phyloP scores from a whole-genome alignment of 164 flowering plant genomes.

The Litsea cubeba region DNA sequence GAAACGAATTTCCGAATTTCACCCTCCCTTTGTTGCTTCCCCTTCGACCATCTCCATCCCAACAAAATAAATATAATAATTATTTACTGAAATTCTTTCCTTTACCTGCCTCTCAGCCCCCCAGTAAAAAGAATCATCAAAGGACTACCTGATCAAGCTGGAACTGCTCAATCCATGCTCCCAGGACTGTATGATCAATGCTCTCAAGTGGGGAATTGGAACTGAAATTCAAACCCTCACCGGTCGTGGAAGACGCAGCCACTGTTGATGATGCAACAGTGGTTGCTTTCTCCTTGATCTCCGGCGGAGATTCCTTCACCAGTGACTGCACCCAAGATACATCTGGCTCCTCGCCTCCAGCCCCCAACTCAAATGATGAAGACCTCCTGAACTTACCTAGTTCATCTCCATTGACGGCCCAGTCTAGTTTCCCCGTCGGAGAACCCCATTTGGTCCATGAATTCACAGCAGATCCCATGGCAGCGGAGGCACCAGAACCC shows the following conservation, averaged over 20 bases:
- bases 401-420: constrained; percentile 84
- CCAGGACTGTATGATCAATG: constrained; percentile 63
- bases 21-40: constrained; percentile 1
- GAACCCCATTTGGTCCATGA: constrained; percentile 73
- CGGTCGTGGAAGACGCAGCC: background rate
- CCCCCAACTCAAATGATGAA: constrained; percentile 54
- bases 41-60: background rate
- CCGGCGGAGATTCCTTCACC: constrained; percentile 8
- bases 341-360: constrained; percentile 56
- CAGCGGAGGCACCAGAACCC: constrained; percentile 31
- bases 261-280: constrained; percentile 15
- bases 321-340: constrained; percentile 80
- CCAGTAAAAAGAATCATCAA: constrained; percentile 35
- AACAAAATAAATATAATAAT: constrained; percentile 16
- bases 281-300: constrained; percentile 46
- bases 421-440: constrained; percentile 74
- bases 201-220: constrained; percentile 38
- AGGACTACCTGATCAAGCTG: constrained; percentile 79
- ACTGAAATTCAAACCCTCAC: constrained; percentile 22
- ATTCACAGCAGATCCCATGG: constrained; percentile 19
- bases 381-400: constrained; percentile 71
- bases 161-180: constrained; percentile 88
- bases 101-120: constrained; percentile 8
- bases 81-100: constrained; percentile 11
- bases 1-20: constrained; percentile 10